A percentile compares a stretch with the other conserved stretches of the same genome.
Evolutionary conservation across 352 stramenopile species (phyloP).

Genomic region (Phytophthora meadii): DNA sequence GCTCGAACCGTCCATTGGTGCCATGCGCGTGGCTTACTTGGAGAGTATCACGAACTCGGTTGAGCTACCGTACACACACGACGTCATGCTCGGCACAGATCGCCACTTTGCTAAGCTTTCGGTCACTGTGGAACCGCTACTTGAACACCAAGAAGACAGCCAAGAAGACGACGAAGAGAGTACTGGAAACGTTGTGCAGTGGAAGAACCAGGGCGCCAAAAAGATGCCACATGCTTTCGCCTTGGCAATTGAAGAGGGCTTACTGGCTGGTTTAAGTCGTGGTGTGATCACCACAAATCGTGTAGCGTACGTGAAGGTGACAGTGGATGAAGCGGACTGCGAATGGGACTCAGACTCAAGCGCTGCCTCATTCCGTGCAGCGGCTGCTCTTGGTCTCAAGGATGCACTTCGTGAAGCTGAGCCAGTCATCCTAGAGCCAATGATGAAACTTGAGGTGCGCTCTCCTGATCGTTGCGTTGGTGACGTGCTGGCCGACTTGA

Average conservation of each 20-base stretch:
- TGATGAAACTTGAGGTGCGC: constrained; percentile 82
- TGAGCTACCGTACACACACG: constrained; percentile 58
- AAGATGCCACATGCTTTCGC: constrained; percentile 74
- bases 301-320: constrained; percentile 72
- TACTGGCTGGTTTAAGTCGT: constrained; percentile 63
- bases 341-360: constrained; percentile 73
- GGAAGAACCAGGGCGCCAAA: constrained; percentile 52
- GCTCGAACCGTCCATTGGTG: constrained; percentile 82
- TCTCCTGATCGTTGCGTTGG: constrained; percentile 69
- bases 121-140: constrained; percentile 55
- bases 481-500: constrained; percentile 81
- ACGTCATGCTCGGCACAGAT: constrained; percentile 73
- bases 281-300: constrained; percentile 67
- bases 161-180: constrained; percentile 21
- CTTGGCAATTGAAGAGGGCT: constrained; percentile 71
- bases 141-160: constrained; percentile 41
- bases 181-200: constrained; percentile 67
- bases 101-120: constrained; percentile 76
- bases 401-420: constrained; percentile 58
- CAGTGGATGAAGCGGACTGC: constrained; percentile 63
- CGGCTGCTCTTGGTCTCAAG: constrained; percentile 61
- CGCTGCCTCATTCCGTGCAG: constrained; percentile 68
- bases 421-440: constrained; percentile 72
- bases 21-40: constrained; percentile 91
- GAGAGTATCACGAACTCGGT: constrained; percentile 75